These are phyloP conservation scores for Glycyrrhiza uralensis DNA, from an alignment of 306 rosid genomes.

Conservation along the genomic window DNA sequence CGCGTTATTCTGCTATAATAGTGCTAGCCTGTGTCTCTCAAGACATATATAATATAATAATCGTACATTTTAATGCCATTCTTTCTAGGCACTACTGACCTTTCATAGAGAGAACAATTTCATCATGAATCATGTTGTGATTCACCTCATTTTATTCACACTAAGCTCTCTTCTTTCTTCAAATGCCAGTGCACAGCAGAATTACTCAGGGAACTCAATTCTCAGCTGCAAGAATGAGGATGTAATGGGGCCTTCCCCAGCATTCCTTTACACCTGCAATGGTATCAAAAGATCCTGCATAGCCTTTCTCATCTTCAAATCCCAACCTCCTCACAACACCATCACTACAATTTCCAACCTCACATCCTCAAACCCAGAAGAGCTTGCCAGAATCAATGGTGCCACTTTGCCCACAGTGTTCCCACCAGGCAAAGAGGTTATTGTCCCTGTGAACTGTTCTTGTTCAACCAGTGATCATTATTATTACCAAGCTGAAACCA, in stretches of 20 bases:
- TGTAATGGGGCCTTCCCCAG: conserved; percentile 34
- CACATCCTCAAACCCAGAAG: conserved; percentile 43
- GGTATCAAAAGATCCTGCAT: conserved; percentile 42
- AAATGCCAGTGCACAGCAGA: conserved; percentile 35
- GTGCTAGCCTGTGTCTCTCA: not conserved
- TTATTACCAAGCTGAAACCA: conserved; percentile 48
- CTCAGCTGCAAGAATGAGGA: conserved; percentile 24
- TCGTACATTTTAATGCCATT: not conserved
- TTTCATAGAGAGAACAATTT: too few relatives aligned
- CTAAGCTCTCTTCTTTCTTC: not conserved
- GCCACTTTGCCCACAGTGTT: conserved; percentile 18
- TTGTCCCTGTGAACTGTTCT: conserved; percentile 59
- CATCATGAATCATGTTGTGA: too few relatives aligned
- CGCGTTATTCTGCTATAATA: conserved; percentile 18
- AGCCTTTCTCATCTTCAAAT: conserved; percentile 55
- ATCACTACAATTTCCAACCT: conserved; percentile 47
- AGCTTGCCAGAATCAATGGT: conserved; percentile 48
- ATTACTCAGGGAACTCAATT: conserved; percentile 36
- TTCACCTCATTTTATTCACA: conserved; percentile 9
- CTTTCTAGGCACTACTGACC: not conserved
- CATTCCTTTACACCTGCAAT: conserved; percentile 58
- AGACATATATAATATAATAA: too few relatives aligned
- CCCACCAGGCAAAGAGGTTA: conserved; percentile 44
- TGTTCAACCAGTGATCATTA: too few relatives aligned
- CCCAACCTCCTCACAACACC: conserved; percentile 48